A percentile compares a stretch with the other conserved stretches of the same genome.
These are phyloP conservation scores for Linum trigynum DNA, from an alignment of 345 rosid species.

Conservation along the genomic window DNA sequence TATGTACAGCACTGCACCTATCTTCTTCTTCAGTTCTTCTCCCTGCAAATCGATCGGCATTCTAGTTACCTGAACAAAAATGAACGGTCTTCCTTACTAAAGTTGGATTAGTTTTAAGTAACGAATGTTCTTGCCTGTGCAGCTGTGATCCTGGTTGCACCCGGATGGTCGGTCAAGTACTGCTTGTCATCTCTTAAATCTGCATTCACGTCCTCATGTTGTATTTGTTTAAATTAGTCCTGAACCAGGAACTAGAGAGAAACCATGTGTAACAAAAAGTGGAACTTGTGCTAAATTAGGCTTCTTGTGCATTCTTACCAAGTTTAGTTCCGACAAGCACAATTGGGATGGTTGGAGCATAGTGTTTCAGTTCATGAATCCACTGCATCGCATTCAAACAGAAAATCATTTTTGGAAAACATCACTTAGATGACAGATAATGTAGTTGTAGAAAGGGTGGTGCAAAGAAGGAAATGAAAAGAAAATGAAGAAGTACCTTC, in stretches of 20 bases:
- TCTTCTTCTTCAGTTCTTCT: conserved; percentile 44
- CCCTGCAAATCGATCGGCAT: conserved; percentile 20
- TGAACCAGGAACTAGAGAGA: no score
- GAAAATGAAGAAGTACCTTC: conserved; percentile 21
- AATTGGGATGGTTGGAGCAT: conserved; percentile 46
- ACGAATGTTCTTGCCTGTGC: conserved; percentile 22
- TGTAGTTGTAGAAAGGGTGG: no score
- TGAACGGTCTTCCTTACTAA: no score
- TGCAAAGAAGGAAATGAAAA: not conserved
- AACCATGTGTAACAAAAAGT: not conserved
- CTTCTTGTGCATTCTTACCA: conserved; percentile 20
- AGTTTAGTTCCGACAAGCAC: conserved; percentile 47
- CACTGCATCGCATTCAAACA: conserved; percentile 19
- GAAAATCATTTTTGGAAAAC: not conserved
- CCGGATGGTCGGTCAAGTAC: conserved; percentile 38
- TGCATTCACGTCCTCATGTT: conserved; percentile 11
- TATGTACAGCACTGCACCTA: conserved; percentile 41
- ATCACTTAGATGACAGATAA: not conserved
- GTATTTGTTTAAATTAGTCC: not conserved
- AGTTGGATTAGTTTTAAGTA: not conserved
- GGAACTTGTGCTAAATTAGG: not conserved
- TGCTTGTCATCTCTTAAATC: conserved; percentile 45
- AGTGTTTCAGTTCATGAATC: conserved; percentile 48
- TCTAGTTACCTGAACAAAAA: no score
- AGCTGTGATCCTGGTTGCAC: conserved; percentile 32